Percentiles rank a stretch among this genome's conserved stretches.
phyloP scores from a whole-genome alignment of 176 grass and related monocot genomes.

The Panicum miliaceum region DNA sequence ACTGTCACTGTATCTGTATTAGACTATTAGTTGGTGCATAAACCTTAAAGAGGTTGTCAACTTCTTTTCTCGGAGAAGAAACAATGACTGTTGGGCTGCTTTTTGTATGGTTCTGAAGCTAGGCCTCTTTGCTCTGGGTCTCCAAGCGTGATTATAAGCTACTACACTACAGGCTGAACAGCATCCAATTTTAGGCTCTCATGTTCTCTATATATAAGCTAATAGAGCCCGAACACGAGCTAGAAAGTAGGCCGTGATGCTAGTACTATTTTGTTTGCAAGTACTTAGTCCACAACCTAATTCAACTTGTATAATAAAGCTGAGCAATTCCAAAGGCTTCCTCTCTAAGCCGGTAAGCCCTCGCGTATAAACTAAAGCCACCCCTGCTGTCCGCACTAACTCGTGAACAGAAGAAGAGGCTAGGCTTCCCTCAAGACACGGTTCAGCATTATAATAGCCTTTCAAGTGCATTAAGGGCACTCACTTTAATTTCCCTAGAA shows the following conservation, averaged over 20 bases:
- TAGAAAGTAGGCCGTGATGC: too few species aligned
- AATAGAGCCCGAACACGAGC: too few species aligned
- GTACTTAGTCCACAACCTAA: neutral
- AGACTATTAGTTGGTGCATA: slow-evolving; percentile 3
- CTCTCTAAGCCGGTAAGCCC: too few species aligned
- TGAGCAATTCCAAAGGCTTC: neutral
- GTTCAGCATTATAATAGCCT: neutral
- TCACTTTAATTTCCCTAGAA: neutral
- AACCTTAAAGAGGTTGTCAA: neutral
- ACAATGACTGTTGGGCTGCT: neutral
- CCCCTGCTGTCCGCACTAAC: neutral
- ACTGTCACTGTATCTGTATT: neutral
- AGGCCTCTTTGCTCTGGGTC: neutral
- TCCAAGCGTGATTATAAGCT: too few species aligned
- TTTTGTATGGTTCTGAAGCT: neutral
- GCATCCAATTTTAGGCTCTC: too few species aligned
- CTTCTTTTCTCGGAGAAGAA: too few species aligned
- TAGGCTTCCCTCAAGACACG: neutral
- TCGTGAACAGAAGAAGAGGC: neutral
- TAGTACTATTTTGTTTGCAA: neutral
- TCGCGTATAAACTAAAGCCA: neutral
- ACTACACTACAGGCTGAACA: too few species aligned
- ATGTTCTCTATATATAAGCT: too few species aligned
- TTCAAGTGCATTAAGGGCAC: neutral
- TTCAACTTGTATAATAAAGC: neutral